phyloP scores from a whole-genome alignment of 2,329 filamentous ascomycete genomes.

The Cordyceps cateniannulata region DNA sequence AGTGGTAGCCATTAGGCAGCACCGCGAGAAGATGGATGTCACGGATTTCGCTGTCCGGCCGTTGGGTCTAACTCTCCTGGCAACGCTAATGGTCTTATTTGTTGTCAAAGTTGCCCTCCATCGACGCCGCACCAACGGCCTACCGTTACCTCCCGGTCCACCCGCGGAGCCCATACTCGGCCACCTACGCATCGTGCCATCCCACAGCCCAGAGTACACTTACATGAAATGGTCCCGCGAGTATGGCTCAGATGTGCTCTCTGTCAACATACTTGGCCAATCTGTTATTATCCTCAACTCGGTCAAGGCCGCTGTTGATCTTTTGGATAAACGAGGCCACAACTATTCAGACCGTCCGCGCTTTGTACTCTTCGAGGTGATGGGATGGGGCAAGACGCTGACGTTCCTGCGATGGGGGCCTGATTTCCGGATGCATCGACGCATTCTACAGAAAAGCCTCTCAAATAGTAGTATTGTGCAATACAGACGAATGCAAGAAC shows the following conservation, averaged over 20 bases:
- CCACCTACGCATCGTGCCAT: constrained; percentile 36
- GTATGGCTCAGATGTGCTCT: constrained; percentile 45
- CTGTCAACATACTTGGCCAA: constrained; percentile 27
- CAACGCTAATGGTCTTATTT: constrained; percentile 6
- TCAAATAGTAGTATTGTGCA: constrained; percentile 30
- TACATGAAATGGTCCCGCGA: constrained; percentile 25
- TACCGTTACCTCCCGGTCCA: constrained; percentile 27
- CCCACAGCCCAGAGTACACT: constrained; percentile 24
- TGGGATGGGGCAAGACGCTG: constrained; percentile 41
- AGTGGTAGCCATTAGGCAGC: background rate
- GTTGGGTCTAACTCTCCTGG: background rate
- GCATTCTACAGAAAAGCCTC: constrained; percentile 37
- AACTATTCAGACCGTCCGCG: constrained; percentile 39
- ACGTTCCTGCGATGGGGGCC: constrained; percentile 38
- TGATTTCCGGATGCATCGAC: constrained; percentile 37
- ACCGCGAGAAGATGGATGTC: background rate
- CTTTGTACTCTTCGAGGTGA: constrained; percentile 36
- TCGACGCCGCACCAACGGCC: background rate
- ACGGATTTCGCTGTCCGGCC: background rate
- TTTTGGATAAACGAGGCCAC: constrained; percentile 37
- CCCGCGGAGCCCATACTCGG: constrained; percentile 35
- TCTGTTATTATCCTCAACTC: constrained; percentile 38
- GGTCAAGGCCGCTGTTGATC: constrained; percentile 33
- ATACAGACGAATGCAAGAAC: constrained; percentile 29
- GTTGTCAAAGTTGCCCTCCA: constrained; percentile 1